Percentiles rank a stretch among this genome's conserved stretches.
phyloP scores from a whole-genome alignment of 2,329 filamentous ascomycete genomes.

The Sphaerulina musiva region DNA sequence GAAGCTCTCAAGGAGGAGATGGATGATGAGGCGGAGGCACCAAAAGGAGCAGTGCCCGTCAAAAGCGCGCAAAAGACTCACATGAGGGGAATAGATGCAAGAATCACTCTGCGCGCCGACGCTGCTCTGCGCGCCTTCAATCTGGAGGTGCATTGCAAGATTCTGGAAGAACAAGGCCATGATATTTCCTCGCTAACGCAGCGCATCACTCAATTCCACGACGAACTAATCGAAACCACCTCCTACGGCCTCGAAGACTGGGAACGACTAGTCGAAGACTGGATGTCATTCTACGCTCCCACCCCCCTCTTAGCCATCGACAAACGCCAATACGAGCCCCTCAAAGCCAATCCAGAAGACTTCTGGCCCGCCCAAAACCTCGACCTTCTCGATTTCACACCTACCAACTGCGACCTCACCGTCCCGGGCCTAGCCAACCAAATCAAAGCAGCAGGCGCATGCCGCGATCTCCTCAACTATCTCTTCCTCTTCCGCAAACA shows the following conservation, averaged over 20 bases:
- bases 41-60: background rate
- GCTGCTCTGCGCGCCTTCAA: constrained; percentile 18
- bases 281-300: constrained; percentile 19
- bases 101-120: background rate
- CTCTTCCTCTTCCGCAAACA: constrained; percentile 36
- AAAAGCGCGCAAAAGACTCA: background rate
- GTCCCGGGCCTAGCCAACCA: constrained; percentile 26
- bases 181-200: constrained; percentile 8
- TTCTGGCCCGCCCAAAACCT: constrained; percentile 57
- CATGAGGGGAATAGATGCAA: background rate
- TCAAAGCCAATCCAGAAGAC: constrained; percentile 53
- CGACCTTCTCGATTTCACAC: constrained; percentile 61
- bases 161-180: constrained; percentile 20
- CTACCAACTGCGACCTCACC: constrained; percentile 38
- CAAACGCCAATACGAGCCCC: constrained; percentile 61
- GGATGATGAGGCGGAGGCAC: background rate
- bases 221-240: background rate
- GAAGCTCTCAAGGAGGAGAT: background rate
- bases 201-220: constrained; percentile 2
- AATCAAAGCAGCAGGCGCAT: constrained; percentile 20
- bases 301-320: constrained; percentile 56
- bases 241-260: no score
- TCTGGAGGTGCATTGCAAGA: constrained; percentile 27
- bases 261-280: constrained; percentile 18
- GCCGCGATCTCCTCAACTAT: constrained; percentile 45